Percentiles rank a stretch among this genome's conserved stretches.
Conservation (phyloP, 2,329 filamentous ascomycete species). For the Phaeoacremonium minimum region DNA sequence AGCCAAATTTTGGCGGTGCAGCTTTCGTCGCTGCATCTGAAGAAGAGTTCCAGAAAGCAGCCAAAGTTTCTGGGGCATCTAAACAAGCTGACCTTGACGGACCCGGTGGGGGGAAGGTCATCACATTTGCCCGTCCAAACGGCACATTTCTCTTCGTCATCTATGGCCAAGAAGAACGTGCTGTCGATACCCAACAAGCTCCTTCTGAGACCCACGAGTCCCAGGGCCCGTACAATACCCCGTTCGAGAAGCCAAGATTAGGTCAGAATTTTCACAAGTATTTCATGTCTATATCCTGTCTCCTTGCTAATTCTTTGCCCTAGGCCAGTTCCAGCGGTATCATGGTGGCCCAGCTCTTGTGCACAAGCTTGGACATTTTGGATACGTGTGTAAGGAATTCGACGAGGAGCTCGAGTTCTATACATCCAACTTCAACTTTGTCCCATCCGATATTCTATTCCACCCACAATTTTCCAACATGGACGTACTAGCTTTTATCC, state of each 20-base stretch:
- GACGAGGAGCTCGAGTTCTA: neutral
- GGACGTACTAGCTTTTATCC: constrained; percentile 1
- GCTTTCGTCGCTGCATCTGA: constrained; percentile 1
- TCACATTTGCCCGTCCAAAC: neutral
- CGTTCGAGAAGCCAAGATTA: constrained; percentile 1
- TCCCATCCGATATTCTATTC: constrained; percentile 1
- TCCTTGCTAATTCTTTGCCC: too few relatives aligned
- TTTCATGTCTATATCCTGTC: too few relatives aligned
- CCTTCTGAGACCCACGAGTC: too few relatives aligned
- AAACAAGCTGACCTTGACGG: neutral
- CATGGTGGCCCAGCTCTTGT: neutral
- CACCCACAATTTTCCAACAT: neutral
- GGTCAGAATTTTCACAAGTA: too few relatives aligned
- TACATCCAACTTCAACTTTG: neutral
- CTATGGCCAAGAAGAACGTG: neutral
- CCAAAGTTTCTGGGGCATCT: constrained; percentile 1
- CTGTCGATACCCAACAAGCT: neutral
- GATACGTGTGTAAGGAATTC: constrained; percentile 1
- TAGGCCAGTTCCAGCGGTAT: constrained; percentile 2
- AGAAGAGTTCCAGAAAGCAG: constrained; percentile 1
- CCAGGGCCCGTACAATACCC: constrained; percentile 1
- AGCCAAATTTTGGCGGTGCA: neutral
- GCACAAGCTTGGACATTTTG: constrained; percentile 2
- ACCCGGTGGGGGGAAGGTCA: constrained; percentile 1
- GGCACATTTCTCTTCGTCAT: neutral